Evolutionary conservation across 2,329 filamentous ascomycete genomes (phyloP), one percentile per base, ranked within the genome.

Genomic region (Trichophyton equinum): DNA sequence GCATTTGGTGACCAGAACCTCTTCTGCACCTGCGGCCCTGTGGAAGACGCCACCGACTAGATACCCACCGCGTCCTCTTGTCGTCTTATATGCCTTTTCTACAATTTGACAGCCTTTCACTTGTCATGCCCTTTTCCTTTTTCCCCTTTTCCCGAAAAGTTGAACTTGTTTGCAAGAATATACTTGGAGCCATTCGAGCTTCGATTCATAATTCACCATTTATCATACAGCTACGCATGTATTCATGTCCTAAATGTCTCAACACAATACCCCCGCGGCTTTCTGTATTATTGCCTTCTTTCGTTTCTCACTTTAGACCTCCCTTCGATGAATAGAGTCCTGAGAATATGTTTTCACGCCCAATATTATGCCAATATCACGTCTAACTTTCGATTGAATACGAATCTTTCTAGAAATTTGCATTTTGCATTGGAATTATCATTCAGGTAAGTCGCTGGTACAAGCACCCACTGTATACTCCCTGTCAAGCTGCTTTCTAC

Each of bases 1-100:
- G 89, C 89, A 11, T 96, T 89, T 69, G 91, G 91, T 62, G 91
- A 96, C 71, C 82, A 86, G 69, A 95, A 96, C 77, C 83, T 96
- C 63, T 96, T 96, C 81, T 96, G 91, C 79, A 95, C 90, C 8
- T 96, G 91, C 73, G 87, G 89, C 44, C 90, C 91, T 0, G 88
- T 95, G 6, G 88, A 90, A 74, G 75, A 78, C 9, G 36, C 33
- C 30, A 55, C 51, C 2, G 30, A 55, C 30, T 55, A 55, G n/a
- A 51, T 51, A 51, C 46, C 46, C 46, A 22, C 46, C 15, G 7
- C 15, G 46, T 30, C 13, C 22, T 27, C 46, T 1, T 1, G 18
- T 22, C 20, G 1, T 47, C 18, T 9, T 47, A 20, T 9, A 18
- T 6, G 6, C 4, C 7, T 15, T 30, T 53, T 30, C 5, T 27